phyloP scores from a whole-genome alignment of 352 stramenopile genomes.

The Globisporangium splendens region DNA sequence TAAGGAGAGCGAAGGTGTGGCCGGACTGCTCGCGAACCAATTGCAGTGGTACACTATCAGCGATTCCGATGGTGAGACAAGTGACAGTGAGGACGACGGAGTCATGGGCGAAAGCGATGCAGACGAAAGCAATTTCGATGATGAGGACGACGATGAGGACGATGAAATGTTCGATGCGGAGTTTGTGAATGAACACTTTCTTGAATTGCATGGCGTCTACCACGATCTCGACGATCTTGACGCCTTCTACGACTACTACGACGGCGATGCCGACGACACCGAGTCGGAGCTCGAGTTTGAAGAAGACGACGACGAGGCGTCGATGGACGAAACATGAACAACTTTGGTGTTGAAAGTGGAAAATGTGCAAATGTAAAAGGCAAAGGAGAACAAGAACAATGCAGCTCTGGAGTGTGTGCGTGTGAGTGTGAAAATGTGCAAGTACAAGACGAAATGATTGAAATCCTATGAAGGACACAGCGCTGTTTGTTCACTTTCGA shows the following conservation, averaged over 20 bases:
- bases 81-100: slow-evolving; percentile 1
- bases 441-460: too few species aligned
- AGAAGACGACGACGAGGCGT: slow-evolving; percentile 16
- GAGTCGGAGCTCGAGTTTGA: slow-evolving; percentile 6
- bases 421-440: too few species aligned
- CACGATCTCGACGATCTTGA: background rate
- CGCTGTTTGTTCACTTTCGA: too few species aligned
- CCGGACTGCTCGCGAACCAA: slow-evolving; percentile 18
- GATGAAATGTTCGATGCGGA: background rate
- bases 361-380: too few species aligned
- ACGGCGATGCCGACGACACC: slow-evolving; percentile 6
- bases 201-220: background rate
- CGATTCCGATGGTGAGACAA: slow-evolving; percentile 32
- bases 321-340: too few species aligned
- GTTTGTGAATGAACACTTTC: background rate
- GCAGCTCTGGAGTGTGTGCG: too few species aligned
- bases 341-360: too few species aligned
- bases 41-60: slow-evolving; percentile 59
- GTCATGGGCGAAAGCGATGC: background rate
- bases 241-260: background rate
- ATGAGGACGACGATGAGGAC: background rate
- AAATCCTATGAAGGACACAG: too few species aligned
- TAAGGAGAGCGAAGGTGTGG: slow-evolving; percentile 31
- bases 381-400: too few species aligned
- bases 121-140: background rate